Evolutionary conservation across 2,329 filamentous ascomycete species (phyloP), one percentile per base, ranked within the genome.

Genomic region (Blumeria graminis): DNA sequence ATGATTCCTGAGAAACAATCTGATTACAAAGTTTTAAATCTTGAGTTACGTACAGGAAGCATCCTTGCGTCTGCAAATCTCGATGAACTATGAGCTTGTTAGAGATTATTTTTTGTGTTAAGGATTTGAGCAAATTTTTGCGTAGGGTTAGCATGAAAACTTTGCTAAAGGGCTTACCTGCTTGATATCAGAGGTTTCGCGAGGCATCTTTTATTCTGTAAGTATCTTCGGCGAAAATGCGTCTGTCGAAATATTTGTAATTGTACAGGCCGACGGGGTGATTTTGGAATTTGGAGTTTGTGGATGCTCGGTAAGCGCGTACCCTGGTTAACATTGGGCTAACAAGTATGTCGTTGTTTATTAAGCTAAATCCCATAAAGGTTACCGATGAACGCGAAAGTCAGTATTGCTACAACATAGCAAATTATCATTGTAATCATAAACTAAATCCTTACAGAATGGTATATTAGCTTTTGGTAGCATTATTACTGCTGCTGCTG

Each of bases 31-130:
- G 22, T 16, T 18, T 39, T n/a, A 9, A 28, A 28, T 28, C 22
- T 28, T 28, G 41, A 33, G 55, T 60, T 60, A 89, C 88, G 70
- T 86, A 98, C 92, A 94, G 72, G 86, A 93, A 72, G 92, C 92
- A 82, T 98, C 93, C 80, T 94, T 94, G 74, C 92, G 86, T 76
- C 90, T 85, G 83, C 86, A 94, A 81, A 98, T 94, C 84, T 96
- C 92, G 74, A 98, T 94, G 86, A 98, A 98, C 81, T 52, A 28
- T 35, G 13, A 16, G n/a, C 28, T 57, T 45, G 33, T 43, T 16
- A 56, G 22, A 28, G 22, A 4, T 28, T 28, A 28, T 28, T 28
- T 2, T 28, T 28, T 28, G 22, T 28, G 4, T 28, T 28, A 28
- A 28, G 22, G 22, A 28, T 28, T 4, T 28, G 22, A 28, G 4